Evolutionary conservation across 2,329 filamentous ascomycete species (phyloP).

Genomic region (Trichoderma oligosporum): DNA sequence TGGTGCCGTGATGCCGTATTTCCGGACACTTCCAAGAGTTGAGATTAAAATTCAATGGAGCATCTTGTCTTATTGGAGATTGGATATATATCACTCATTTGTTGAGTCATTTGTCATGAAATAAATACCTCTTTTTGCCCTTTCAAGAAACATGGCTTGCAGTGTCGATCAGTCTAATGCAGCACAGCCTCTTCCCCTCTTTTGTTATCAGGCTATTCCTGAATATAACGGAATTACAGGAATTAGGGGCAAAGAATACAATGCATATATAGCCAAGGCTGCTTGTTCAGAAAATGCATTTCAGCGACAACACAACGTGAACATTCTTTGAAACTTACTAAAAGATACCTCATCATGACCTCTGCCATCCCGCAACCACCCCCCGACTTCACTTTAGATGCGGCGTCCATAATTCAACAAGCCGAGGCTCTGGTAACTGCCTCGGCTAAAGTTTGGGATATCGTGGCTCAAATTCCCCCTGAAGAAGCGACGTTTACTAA

Average conservation of each 20-base stretch:
- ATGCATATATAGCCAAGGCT: background rate
- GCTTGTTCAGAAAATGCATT: too few species aligned
- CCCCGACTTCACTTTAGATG: background rate
- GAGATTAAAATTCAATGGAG: background rate
- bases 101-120: background rate
- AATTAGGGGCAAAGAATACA: background rate
- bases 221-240: background rate
- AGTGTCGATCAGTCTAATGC: slow-evolving; percentile 6
- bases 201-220: background rate
- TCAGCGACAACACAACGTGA: background rate
- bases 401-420: background rate
- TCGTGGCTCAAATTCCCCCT: slow-evolving; percentile 51
- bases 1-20: background rate
- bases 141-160: background rate
- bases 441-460: slow-evolving; percentile 11
- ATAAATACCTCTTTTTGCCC: background rate
- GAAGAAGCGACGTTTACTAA: slow-evolving; percentile 44
- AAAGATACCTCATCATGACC: background rate
- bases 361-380: background rate
- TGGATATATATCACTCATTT: background rate
- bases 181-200: slow-evolving; percentile 5
- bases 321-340: background rate
- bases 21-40: background rate
- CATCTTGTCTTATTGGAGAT: background rate
- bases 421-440: background rate